phyloP scores from a whole-genome alignment of 208 protist genomes.

The Leptomonas pyrrhocoris region DNA sequence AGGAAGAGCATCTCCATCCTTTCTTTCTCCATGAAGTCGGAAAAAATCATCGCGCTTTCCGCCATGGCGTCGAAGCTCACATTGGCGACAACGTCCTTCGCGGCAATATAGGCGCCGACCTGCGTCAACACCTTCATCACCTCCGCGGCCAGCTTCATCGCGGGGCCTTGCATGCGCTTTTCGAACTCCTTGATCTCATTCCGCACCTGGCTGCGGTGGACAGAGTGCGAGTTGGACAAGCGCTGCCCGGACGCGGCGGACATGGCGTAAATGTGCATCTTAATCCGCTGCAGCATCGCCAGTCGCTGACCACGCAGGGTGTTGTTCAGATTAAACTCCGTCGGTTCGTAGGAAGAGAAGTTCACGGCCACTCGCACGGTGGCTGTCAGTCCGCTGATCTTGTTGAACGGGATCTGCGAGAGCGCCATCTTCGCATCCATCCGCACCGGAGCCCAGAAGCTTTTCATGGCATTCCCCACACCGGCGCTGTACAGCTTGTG shows the following conservation, averaged over 20 bases:
- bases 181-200: conserved; percentile 37
- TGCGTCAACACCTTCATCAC: conserved; percentile 46
- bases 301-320: conserved; percentile 45
- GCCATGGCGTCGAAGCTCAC: conserved; percentile 45
- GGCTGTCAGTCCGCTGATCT: conserved; percentile 34
- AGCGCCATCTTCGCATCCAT: conserved; percentile 53
- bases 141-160: conserved; percentile 47
- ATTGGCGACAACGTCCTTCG: conserved; percentile 40
- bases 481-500: conserved; percentile 58
- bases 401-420: conserved; percentile 49
- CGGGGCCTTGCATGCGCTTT: conserved; percentile 33
- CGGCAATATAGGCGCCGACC: conserved; percentile 36
- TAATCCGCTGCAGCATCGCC: conserved; percentile 35
- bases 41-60: conserved; percentile 30
- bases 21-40: conserved; percentile 40
- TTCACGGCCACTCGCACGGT: conserved; percentile 30
- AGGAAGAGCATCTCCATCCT: conserved; percentile 40
- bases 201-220: conserved; percentile 17
- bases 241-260: conserved; percentile 35
- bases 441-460: conserved; percentile 53
- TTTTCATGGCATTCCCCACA: conserved; percentile 61
- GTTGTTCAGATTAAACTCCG: conserved; percentile 55
- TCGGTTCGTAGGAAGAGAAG: conserved; percentile 45
- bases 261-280: conserved; percentile 49
- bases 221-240: conserved; percentile 16